Evolutionary conservation across 306 rosid species (phyloP), one percentile per base, ranked within the genome.

Genomic region (Dryas drummondii): DNA sequence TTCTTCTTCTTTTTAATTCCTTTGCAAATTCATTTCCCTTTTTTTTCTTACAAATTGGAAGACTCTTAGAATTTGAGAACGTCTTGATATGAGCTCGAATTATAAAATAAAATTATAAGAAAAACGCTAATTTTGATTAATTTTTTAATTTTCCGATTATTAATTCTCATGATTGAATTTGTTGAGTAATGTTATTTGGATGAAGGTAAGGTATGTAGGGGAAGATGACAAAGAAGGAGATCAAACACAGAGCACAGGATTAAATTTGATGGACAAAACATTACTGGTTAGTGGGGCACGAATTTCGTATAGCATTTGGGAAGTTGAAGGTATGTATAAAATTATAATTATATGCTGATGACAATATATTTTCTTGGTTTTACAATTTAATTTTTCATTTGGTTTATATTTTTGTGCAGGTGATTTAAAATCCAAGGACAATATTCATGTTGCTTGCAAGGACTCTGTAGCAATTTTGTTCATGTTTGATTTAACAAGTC

Each of bases 401-500:
- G 13, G 6, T 48, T 27, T n/a, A 45, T 46, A 37, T 6, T 17
- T 53, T 0, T 48, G 76, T 41, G 62, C 52, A 94, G 99, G 92
- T 65, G 92, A 84, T 83, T 72, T 59, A 45, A 90, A 80, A 80
- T 84, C 89, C 53, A 80, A 81, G 37, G 91, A 87, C 5, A 86
- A 87, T 46, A 78, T 94, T 76, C 87, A 91, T 26, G 57, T 70
- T 68, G 97, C 99, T 67, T 94, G 99, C 73, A 87, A 73, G 78
- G 97, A 92, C 52, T 90, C 99, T 1, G 97, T 90, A 59, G 97
- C 99, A 40, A 90, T 94, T 82, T 82, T 94, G 72, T 84, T 82
- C 79, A 94, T 94, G 99, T 94, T 94, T 82, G 99, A 94, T 89
- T 90, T 94, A 77, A 94, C 99, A 56, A 91, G 99, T 74, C 89